Evolutionary conservation across 306 rosid genomes (phyloP).

Genomic region (Vicia faba): DNA sequence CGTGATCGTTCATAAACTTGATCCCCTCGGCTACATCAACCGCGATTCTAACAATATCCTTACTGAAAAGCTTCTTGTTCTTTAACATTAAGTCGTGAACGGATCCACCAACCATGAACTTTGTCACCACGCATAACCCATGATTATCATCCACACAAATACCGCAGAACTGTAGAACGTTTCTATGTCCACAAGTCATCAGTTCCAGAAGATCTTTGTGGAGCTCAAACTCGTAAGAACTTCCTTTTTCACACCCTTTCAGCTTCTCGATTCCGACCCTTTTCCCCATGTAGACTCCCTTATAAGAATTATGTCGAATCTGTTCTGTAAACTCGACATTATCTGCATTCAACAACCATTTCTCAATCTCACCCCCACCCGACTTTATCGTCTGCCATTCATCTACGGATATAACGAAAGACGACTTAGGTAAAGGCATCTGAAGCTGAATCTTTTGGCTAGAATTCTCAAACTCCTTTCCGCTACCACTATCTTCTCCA

Average conservation of each 20-base stretch:
- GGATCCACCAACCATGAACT: slow-evolving; percentile 88
- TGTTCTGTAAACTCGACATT: slow-evolving; percentile 70
- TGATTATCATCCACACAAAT: slow-evolving; percentile 85
- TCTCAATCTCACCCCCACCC: slow-evolving; percentile 63
- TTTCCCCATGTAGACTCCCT: slow-evolving; percentile 84
- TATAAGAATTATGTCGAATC: slow-evolving; percentile 75
- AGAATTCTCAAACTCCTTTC: slow-evolving; percentile 60
- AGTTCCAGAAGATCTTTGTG: slow-evolving; percentile 76
- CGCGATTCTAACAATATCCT: slow-evolving; percentile 77
- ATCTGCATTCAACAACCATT: slow-evolving; percentile 87
- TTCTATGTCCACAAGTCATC: slow-evolving; percentile 90
- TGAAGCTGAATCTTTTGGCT: slow-evolving; percentile 63
- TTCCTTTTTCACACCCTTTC: slow-evolving; percentile 94
- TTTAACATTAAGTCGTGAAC: slow-evolving; percentile 74
- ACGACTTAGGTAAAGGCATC: slow-evolving; percentile 70
- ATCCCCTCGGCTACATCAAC: slow-evolving; percentile 87
- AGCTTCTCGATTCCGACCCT: slow-evolving; percentile 90
- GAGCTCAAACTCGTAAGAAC: slow-evolving; percentile 77
- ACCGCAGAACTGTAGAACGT: slow-evolving; percentile 75
- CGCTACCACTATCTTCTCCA: slow-evolving; percentile 62
- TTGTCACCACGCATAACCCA: slow-evolving; percentile 85
- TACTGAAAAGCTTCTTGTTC: slow-evolving; percentile 74
- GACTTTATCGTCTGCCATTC: slow-evolving; percentile 91
- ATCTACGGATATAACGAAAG: slow-evolving; percentile 67
- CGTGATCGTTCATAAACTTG: slow-evolving; percentile 87